Evolutionary conservation across 139 green algal species (phyloP), one percentile per base, ranked within the genome.

Genomic region (Tetraselmis striata): DNA sequence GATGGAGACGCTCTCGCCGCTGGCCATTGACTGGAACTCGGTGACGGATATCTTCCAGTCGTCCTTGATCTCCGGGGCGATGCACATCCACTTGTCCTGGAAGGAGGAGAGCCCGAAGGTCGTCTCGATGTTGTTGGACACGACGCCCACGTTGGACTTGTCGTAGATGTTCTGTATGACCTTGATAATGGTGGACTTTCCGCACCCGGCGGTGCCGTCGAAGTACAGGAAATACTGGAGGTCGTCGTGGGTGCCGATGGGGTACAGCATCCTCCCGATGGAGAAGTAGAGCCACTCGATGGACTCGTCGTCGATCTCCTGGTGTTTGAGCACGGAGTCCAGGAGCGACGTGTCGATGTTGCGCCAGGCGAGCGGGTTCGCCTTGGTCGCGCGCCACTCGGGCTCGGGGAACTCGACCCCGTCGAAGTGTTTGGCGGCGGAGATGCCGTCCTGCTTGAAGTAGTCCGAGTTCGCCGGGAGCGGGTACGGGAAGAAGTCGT

Each of bases 121-220:
- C 11, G n/a, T 30, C 78, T 83, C 83, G 78, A 86, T 86, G 83
- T 86, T 86, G 83, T 86, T 86, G 1, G 83, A 86, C 29, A 86
- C 32, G 28, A 76, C 29, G 59, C 83, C 83, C 1, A 82, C 83
- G 83, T 86, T 78, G 31, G 18, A 23, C 18, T 76, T 22, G 77
- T 83, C 78, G 31, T 77, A 82, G 74, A 30, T 30, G 25, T 30
- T 28, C 74, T 30, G 26, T 2, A 30, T 29, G 31, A 82, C 59
- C 28, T 30, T 32, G 23, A 82, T 23, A 45, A 85, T 79, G 22
- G 82, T 85, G 45, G 76, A 82, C 77, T 85, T 85, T n/a, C 82
- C 82, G 2, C 26, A 76, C 2, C 45, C 59, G 29, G 82, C 82
- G 2, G 29, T 45, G 1, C 82, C 82, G n/a, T 85, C 59, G 59